Base-by-base conservation (phyloP, 495 filamentous ascomycete species). In the Talaromyces ruber region DNA sequence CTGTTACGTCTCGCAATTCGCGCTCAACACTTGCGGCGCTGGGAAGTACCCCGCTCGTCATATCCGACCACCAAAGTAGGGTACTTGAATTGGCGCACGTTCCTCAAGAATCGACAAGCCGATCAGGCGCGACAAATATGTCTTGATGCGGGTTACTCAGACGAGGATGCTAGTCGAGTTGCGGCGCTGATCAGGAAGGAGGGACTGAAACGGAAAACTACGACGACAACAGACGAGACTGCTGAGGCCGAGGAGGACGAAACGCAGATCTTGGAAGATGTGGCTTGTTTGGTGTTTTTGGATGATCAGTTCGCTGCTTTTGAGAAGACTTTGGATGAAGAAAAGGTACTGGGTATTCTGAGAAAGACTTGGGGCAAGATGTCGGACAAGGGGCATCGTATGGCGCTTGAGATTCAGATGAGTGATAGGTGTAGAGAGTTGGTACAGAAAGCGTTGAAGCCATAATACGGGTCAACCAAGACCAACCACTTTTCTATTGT, bases 351-450 rank as follows among this genome's bases (percentile, higher is more conserved):
- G 12, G 76, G 68, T 12, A 92, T 94, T 63, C 70, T 94, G 73
- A 71, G 76, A 66, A 92, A 93, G 86, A 92, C 89, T 39, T 94
- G 90, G 90, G 86, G 64, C 53, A 94, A 94, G 81, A 93, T 94
- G 89, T 83, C 77, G 45, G 77, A 79, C 61, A 65, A 67, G 59
- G 90, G 89, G n/a, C 74, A 82, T 62, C 82, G 82, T 63, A 73
- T 92, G 71, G 90, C 90, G 28, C 67, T 91, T 65, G 68, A 76
- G 70, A 84, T 92, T 68, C 64, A 80, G 18, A 80, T 91, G 79
- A 81, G 76, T 61, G 88, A 82, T 58, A 71, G 80, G 64, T 83
- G 79, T 63, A 76, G 71, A 71, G 72, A 65, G 60, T 74, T 93
- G 74, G 81, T 93, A 16, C 67, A 69, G 68, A 88, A 80, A 74